phyloP scores from a whole-genome alignment of 2,329 filamentous ascomycete species.

The Claviceps pazoutovae region DNA sequence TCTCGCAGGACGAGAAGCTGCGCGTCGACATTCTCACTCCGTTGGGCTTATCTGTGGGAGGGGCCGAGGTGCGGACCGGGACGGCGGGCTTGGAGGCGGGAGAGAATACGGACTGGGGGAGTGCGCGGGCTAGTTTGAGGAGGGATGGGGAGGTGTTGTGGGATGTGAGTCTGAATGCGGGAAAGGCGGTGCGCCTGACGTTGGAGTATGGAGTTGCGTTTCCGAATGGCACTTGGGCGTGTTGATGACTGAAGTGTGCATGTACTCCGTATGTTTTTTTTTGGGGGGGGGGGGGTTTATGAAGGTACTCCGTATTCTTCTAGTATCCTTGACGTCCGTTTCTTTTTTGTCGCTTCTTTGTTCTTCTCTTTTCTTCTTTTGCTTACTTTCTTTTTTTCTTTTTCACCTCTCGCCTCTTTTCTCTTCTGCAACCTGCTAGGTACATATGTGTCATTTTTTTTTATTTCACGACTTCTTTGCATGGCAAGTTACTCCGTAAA shows the following conservation, averaged over 20 bases:
- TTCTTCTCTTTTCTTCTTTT: too few species aligned
- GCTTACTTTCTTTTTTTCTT: too few species aligned
- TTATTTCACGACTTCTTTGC: too few species aligned
- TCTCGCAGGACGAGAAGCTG: conserved; percentile 42
- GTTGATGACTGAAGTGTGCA: not conserved
- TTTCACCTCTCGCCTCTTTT: too few species aligned
- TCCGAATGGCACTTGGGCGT: conserved; percentile 29
- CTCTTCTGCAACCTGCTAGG: too few species aligned
- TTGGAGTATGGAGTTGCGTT: conserved; percentile 46
- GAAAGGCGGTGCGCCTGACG: conserved; percentile 36
- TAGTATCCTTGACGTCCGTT: too few species aligned
- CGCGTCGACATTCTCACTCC: conserved; percentile 34
- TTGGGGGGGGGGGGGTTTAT: not conserved
- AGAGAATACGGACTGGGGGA: conserved; percentile 31
- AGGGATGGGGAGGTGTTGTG: conserved; percentile 42
- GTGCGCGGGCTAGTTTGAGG: conserved; percentile 31
- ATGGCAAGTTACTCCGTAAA: too few species aligned
- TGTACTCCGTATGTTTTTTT: not conserved
- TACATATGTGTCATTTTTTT: too few species aligned
- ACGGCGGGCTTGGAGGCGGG: conserved; percentile 11
- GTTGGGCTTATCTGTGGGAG: conserved; percentile 26
- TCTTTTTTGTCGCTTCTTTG: too few species aligned
- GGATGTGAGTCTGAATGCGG: conserved; percentile 39
- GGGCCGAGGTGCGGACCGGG: conserved; percentile 22
- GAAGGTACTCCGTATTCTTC: too few species aligned